Evolutionary conservation across 148 eudicot species (phyloP), one percentile per base, ranked within the genome.

Genomic region (Cornus suecica): DNA sequence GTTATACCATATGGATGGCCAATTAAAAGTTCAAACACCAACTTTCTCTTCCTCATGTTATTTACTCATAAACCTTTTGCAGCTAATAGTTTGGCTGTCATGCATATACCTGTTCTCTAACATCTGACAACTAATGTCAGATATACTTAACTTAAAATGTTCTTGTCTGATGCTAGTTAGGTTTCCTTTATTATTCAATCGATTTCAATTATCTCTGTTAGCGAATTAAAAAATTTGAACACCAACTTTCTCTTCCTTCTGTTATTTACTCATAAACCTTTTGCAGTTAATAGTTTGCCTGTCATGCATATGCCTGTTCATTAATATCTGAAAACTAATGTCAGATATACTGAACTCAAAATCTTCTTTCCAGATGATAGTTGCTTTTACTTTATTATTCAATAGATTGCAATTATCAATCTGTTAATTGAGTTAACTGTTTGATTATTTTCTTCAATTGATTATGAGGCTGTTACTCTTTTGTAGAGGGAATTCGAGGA

Each of bases 401-500:
- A 25, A 45, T 31, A 37, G 62, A 20, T 73, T 62, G 68, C 30
- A 32, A 13, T 41, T 1, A 28, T 15, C 63, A 65, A 52, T 48
- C 24, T 54, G 31, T 65, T 60, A 5, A 56, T 18, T 66, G 9
- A 34, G 66, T 67, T 22, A 58, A 24, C 69, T 71, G 18, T 72
- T 28, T 41, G 18, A 25, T 72, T 65, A 34, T 42, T 23, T 65
- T 15, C n/a, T 78, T 60, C 65, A 20, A 54, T 37, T 22, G 25
- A 65, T 42, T 72, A 67, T 41, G 3, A 63, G 48, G 15, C 66
- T 67, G 5, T 16, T 70, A 13, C 75, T 74, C 10, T 76, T 70
- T 27, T 81, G 79, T 73, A 94, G 97, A 92, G 84, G 69, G 97
- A 94, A 84, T 94, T 94, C 72, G 99, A 92, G 79, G 96, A 86